These are phyloP conservation scores for Effrenium voratum DNA, from an alignment of 73 alveolate genomes.

Conservation along the genomic window DNA sequence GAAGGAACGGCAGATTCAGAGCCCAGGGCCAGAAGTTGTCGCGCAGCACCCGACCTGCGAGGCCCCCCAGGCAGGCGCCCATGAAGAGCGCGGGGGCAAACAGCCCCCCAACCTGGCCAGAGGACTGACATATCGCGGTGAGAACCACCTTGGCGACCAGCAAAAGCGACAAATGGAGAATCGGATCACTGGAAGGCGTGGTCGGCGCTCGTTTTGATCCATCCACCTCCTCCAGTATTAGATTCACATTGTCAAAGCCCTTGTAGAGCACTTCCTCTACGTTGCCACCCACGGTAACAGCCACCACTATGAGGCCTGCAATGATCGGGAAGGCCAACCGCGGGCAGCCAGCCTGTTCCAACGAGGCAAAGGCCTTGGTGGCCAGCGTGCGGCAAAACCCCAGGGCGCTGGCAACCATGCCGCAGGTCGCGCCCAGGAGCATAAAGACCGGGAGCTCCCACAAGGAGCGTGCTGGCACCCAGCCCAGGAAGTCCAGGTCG, in stretches of 20 bases:
- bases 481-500: constrained; percentile 71
- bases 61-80: constrained; percentile 82
- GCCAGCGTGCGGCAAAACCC: constrained; percentile 16
- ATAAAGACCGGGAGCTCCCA: constrained; percentile 92
- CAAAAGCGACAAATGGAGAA: constrained; percentile 3
- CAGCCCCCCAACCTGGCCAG: constrained; percentile 90
- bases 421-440: constrained; percentile 45
- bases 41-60: constrained; percentile 70
- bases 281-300: constrained; percentile 32
- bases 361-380: neutral
- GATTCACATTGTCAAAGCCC: constrained; percentile 73
- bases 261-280: constrained; percentile 66
- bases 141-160: constrained; percentile 55
- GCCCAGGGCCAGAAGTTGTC: constrained; percentile 81
- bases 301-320: constrained; percentile 49
- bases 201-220: constrained; percentile 58
- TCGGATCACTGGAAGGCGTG: neutral
- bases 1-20: constrained; percentile 25
- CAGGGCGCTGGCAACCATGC: constrained; percentile 32
- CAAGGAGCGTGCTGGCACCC: constrained; percentile 79
- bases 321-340: constrained; percentile 35
- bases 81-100: constrained; percentile 94
- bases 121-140: constrained; percentile 62
- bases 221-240: constrained; percentile 38
- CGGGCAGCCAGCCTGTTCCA: constrained; percentile 45